A percentile compares a stretch with the other conserved stretches of the same genome.
These are phyloP conservation scores for Capronia epimyces DNA, from an alignment of 2,329 filamentous ascomycete species.

Conservation along the genomic window DNA sequence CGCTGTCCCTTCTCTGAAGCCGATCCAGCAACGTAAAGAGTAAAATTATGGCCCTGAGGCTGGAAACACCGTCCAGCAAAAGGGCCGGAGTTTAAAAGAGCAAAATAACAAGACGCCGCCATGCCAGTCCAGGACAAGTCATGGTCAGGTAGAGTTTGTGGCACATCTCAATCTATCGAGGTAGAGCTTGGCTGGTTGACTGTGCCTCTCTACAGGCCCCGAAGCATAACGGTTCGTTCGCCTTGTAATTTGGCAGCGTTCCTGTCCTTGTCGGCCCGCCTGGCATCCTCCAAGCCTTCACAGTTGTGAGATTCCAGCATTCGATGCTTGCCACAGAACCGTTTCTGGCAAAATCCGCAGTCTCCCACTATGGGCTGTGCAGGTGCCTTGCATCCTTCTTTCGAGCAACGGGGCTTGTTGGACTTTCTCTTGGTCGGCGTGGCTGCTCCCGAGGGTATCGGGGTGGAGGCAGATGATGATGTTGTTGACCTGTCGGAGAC, in stretches of 20 bases:
- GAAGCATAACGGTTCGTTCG: constrained; percentile 90
- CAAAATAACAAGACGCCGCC: too few relatives aligned
- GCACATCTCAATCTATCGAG: too few relatives aligned
- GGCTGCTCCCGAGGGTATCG: constrained; percentile 44
- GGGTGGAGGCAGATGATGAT: constrained; percentile 33
- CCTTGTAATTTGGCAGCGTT: constrained; percentile 89
- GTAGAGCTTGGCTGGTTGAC: not conserved
- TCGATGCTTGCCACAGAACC: constrained; percentile 92
- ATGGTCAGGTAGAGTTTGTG: too few relatives aligned
- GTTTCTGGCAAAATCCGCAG: constrained; percentile 88
- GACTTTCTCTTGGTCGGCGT: constrained; percentile 38
- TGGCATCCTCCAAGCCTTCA: constrained; percentile 88
- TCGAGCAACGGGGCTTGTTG: constrained; percentile 68
- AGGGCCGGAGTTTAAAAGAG: not conserved
- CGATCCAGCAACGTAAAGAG: not conserved
- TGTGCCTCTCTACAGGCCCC: constrained; percentile 64
- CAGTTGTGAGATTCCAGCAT: constrained; percentile 94
- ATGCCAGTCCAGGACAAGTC: too few relatives aligned
- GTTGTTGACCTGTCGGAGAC: constrained; percentile 48
- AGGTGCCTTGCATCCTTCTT: constrained; percentile 80
- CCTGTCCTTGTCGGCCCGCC: constrained; percentile 91
- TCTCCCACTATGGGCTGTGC: constrained; percentile 94
- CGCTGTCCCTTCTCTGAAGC: not conserved
- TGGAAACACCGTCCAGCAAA: not conserved
- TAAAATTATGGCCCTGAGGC: not conserved